Percentiles rank a stretch among this genome's conserved stretches.
Conservation (phyloP, 345 rosid genomes). For the thale cress (Arabidopsis thaliana) region TAIR10.1 NC_003076.8:15789001-15789500, state of each 20-base stretch:
- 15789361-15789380: too few species aligned
- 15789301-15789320: too few species aligned
- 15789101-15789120: too few species aligned
- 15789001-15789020: not conserved
- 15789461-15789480: conserved; percentile 68
- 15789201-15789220: conserved; percentile 37
- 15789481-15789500: conserved; percentile 54
- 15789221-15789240: conserved; percentile 41
- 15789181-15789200: conserved; percentile 43
- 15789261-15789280: conserved; percentile 25
- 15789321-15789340: too few species aligned
- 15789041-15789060: too few species aligned
- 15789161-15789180: conserved; percentile 49
- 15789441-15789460: conserved; percentile 68
- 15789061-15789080: too few species aligned
- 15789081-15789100: too few species aligned
- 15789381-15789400: too few species aligned
- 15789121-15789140: not conserved
- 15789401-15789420: conserved; percentile 29
- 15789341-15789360: too few species aligned
- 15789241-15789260: too few species aligned
- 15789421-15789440: conserved; percentile 55
- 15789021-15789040: too few species aligned
- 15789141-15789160: conserved; percentile 52
- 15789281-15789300: too few species aligned